Percentiles rank a stretch among this genome's conserved stretches.
phyloP scores from a whole-genome alignment of 179 eudicot species.

The Beta corolliflora region DNA sequence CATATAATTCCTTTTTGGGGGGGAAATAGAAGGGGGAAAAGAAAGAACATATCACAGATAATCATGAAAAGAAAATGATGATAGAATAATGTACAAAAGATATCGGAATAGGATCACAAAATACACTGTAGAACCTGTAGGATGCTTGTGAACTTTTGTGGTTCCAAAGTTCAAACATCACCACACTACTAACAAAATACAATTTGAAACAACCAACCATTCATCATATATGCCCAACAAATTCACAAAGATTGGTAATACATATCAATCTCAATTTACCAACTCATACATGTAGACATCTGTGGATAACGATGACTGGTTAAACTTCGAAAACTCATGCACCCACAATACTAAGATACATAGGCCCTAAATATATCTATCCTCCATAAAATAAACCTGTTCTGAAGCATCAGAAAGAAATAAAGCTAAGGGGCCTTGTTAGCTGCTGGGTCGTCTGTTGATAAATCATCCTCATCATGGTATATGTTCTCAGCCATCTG shows the following conservation, averaged over 20 bases:
- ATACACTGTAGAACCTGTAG: not conserved
- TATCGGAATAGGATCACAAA: not conserved
- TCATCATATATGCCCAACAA: conserved; percentile 9
- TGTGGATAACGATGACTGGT: not conserved
- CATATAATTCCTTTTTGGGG: no score
- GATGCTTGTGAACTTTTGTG: not conserved
- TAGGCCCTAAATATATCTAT: conserved; percentile 6
- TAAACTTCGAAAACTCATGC: not conserved
- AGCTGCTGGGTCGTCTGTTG: conserved; percentile 50
- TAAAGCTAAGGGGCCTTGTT: conserved; percentile 29
- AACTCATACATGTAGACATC: not conserved
- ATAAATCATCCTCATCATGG: conserved; percentile 82
- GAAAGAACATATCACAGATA: not conserved
- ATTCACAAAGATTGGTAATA: conserved; percentile 12
- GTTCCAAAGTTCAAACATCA: not conserved
- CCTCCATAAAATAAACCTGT: not conserved
- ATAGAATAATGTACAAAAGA: conserved; percentile 1
- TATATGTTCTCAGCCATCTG: conserved; percentile 95
- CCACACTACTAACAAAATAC: not conserved
- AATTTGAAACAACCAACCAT: conserved; percentile 13
- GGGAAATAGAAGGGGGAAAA: no score
- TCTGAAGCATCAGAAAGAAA: not conserved
- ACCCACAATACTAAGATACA: not conserved
- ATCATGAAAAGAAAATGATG: not conserved
- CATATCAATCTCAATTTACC: not conserved